phyloP scores from a whole-genome alignment of 192 early-diverging fungal genomes.

The Gryganskiella cystojenkinii region DNA sequence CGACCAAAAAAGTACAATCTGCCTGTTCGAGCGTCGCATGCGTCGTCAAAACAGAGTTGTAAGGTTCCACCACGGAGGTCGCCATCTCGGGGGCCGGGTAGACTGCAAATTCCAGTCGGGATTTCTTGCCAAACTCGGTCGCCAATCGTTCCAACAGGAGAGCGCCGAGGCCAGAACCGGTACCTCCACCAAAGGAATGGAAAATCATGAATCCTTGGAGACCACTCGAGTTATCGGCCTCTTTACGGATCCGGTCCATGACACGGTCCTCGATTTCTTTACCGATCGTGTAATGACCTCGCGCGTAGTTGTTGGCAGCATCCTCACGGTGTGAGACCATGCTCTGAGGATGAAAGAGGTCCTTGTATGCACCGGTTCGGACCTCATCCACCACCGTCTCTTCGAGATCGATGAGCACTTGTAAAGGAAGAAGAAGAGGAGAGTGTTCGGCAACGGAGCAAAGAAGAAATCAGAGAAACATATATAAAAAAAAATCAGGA shows the following conservation, averaged over 20 bases:
- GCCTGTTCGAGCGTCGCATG: conserved; percentile 99
- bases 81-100: conserved; percentile 99
- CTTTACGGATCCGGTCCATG: conserved; percentile 96
- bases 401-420: conserved; percentile 96
- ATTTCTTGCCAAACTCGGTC: conserved; percentile 99
- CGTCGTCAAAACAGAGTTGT: conserved; percentile 99
- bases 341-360: conserved; percentile 85
- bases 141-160: conserved; percentile 98
- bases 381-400: conserved; percentile 98
- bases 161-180: conserved; percentile 98
- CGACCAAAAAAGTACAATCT: conserved; percentile 99
- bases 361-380: conserved; percentile 97
- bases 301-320: conserved; percentile 99
- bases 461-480: too few species aligned
- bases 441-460: not conserved
- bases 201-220: conserved; percentile 99
- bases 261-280: conserved; percentile 98
- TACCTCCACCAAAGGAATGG: conserved; percentile 99
- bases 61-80: conserved; percentile 97
- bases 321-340: conserved; percentile 99
- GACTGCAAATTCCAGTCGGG: conserved; percentile 99
- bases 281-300: conserved; percentile 99
- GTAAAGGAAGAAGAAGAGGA: not conserved
- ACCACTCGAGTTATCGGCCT: conserved; percentile 97
- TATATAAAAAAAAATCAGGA: too few species aligned